Evolutionary conservation across 2,329 filamentous ascomycete genomes (phyloP), one percentile per base, ranked within the genome.

Genomic region (Clonostachys sp.): DNA sequence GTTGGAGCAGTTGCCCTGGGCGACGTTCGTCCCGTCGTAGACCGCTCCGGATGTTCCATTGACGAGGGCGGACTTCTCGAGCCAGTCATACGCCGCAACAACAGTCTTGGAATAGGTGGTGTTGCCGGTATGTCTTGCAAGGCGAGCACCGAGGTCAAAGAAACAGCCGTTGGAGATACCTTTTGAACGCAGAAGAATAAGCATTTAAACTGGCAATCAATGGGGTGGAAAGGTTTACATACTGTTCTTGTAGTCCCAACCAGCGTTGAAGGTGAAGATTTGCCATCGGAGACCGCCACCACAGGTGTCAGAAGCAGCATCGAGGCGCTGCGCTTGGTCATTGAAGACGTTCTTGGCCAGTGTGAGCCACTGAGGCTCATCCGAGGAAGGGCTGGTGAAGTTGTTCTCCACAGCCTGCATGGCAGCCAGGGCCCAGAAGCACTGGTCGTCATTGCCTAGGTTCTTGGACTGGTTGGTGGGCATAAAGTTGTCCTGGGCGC

Each of bases 231-330:
- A 3, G 4, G 24, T 30, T 9, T 5, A 39, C 36, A n/a, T 39
- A 39, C 36, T 71, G 64, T 84, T 84, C 63, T 84, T 94, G 73
- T 91, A 91, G 58, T 84, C 75, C 63, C 88, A 92, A 34, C 88
- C 89, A 41, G 73, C 77, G 61, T 91, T 90, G 55, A 84, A 83
- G 6, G 77, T 72, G 53, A 83, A 89, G 50, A 91, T 87, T 68
- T 92, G 88, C 86, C 86, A 90, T 55, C 86, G 76, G 51, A 91
- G 64, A 18, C 87, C 88, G 41, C 75, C 77, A 49, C 80, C 81
- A 16, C 72, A 74, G 0, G 65, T 65, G 1, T 70, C 64, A 8
- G 73, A 73, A 57, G 88, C 82, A 8, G 36, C 36, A 2, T 39
- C 36, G 36, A 39, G 36, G 4, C 36, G 14, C 36, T 39, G 36